These are phyloP conservation scores for Solanum paucissectum DNA, from an alignment of 257 asterid genomes.

Conservation along the genomic window DNA sequence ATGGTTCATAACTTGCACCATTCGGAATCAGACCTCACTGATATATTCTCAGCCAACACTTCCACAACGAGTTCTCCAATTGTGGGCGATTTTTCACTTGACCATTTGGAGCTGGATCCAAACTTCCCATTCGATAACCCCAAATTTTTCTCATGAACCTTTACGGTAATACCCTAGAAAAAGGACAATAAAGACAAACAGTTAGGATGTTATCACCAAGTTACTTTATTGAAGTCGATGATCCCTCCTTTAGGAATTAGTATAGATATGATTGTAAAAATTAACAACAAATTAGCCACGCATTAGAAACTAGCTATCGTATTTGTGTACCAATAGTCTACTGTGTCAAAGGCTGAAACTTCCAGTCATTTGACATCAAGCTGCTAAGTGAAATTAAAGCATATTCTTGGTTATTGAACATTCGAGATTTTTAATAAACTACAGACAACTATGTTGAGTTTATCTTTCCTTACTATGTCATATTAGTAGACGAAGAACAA, in stretches of 20 bases:
- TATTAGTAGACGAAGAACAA: not conserved
- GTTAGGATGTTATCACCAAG: not conserved
- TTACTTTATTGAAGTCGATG: not conserved
- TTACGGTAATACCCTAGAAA: not conserved
- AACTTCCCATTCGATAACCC: conserved; percentile 36
- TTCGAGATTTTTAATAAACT: not conserved
- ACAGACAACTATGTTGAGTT: not conserved
- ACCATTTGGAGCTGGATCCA: conserved; percentile 36
- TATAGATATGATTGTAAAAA: conserved; percentile 5
- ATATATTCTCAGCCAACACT: conserved; percentile 46
- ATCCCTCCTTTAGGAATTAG: not conserved
- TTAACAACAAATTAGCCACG: not conserved
- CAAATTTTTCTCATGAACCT: conserved; percentile 26
- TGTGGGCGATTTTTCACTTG: conserved; percentile 46
- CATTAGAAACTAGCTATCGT: not conserved
- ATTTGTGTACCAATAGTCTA: not conserved
- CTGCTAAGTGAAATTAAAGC: not conserved
- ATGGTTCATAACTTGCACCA: conserved; percentile 13
- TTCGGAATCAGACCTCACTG: conserved; percentile 31
- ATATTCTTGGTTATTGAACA: not conserved
- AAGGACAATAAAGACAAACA: not conserved
- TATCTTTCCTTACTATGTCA: not conserved
- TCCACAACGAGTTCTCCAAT: conserved; percentile 66
- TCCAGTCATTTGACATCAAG: not conserved
- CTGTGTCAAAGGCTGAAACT: not conserved